Conservation (phyloP, 176 grass and related monocot genomes). For the Musa acuminata region DNA sequence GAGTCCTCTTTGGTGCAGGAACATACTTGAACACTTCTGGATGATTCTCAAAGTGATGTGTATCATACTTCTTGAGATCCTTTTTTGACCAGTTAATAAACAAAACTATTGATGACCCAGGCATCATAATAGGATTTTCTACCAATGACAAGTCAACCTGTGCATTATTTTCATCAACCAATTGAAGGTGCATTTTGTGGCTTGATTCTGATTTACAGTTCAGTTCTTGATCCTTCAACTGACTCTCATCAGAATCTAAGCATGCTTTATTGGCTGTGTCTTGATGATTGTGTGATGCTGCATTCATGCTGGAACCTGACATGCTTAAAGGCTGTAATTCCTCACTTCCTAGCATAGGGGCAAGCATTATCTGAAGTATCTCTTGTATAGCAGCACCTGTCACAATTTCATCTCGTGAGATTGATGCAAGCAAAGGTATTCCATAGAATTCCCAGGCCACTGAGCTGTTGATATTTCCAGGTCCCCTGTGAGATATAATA, state of each 20-base stretch:
- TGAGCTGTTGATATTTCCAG: slow-evolving; percentile 41
- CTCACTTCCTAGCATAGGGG: slow-evolving; percentile 57
- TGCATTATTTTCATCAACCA: slow-evolving; percentile 70
- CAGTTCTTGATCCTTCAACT: slow-evolving; percentile 3
- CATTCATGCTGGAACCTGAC: slow-evolving; percentile 40
- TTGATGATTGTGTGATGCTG: slow-evolving; percentile 39
- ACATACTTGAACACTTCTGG: slow-evolving; percentile 89
- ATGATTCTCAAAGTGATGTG: slow-evolving; percentile 55
- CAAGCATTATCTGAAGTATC: slow-evolving; percentile 57
- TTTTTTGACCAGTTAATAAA: slow-evolving; percentile 82
- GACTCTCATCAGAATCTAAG: slow-evolving; percentile 2
- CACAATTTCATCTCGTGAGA: slow-evolving; percentile 55
- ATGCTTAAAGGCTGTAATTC: slow-evolving; percentile 25
- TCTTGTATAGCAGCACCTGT: slow-evolving; percentile 59
- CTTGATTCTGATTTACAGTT: not conserved
- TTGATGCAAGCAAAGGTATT: slow-evolving; percentile 72
- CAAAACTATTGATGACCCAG: slow-evolving; percentile 43
- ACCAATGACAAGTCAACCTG: slow-evolving; percentile 47
- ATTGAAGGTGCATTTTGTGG: slow-evolving; percentile 32
- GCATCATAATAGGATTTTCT: slow-evolving; percentile 36
- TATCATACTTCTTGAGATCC: slow-evolving; percentile 62
- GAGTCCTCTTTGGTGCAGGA: slow-evolving; percentile 86
- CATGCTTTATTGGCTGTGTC: slow-evolving; percentile 14
- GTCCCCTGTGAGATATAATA: slow-evolving; percentile 41
- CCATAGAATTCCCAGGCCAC: slow-evolving; percentile 64